Evolutionary conservation across 306 rosid species (phyloP), one percentile per base, ranked within the genome.

Genomic region (Calophaca sinica): DNA sequence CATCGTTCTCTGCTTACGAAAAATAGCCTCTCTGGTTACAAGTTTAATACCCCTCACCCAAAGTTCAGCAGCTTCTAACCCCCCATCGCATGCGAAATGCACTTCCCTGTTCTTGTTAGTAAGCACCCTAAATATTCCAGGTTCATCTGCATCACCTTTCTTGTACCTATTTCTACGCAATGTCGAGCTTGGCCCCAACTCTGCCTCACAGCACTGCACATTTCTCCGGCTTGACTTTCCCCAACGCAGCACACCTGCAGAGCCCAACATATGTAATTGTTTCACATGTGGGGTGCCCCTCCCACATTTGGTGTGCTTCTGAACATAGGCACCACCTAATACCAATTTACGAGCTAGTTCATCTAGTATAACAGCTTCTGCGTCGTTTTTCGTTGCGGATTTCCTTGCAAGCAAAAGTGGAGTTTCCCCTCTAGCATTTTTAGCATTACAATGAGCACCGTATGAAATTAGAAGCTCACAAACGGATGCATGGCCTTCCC

Each of bases 1-100:
- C 28, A 46, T 52, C n/a, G 11, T 62, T 81, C 39, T 66, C 68
- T 28, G 49, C 79, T 77, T 67, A 38, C 71, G 77, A 69, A 72
- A 71, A 39, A 13, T 13, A 50, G 90, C 91, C 72, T 87, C 96
- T 79, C 55, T 82, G 2, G 93, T 87, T 55, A 91, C 84, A 66
- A 94, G 86, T 77, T 80, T 88, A 49, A 94, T 91, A 5, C 98
- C 98, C 64, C 98, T 89, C 61, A 91, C 97, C 96, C 97, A 94
- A 31, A 94, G 89, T 82, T 86, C 80, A 6, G 98, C 97, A 70
- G 44, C 81, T 81, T 91, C 97, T 64, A 64, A 61, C 1, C 96
- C 98, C 2, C 94, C 96, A 2, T 78, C 86, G 70, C 96, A 91
- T 31, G 86, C 90, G 68, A 94, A 94, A 85, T 89, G 98, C 80